These are phyloP conservation scores for Acacia pycnantha DNA, from an alignment of 331 rosid species.

Conservation along the genomic window DNA sequence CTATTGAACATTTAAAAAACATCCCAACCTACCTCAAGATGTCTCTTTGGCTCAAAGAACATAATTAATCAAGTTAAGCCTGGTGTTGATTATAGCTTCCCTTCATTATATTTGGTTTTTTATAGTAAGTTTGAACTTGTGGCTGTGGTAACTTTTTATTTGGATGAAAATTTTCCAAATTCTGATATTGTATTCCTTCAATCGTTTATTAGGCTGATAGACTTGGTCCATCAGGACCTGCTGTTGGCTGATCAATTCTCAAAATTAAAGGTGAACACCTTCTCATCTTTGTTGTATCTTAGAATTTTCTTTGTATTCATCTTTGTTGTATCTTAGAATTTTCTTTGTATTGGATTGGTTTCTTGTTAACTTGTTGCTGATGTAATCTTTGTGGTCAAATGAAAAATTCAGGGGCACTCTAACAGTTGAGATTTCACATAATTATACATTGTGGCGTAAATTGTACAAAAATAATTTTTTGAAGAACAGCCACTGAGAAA, in stretches of 20 bases:
- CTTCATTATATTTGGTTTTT: conserved; percentile 13
- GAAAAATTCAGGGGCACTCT: conserved; percentile 20
- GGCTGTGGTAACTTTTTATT: conserved; percentile 14
- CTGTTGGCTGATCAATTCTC: conserved; percentile 85
- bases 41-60: conserved; percentile 8
- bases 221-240: conserved; percentile 84
- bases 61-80: conserved; percentile 24
- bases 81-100: neutral
- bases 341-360: conserved; percentile 10
- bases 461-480: neutral
- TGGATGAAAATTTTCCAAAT: conserved; percentile 15
- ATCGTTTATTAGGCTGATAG: conserved; percentile 68
- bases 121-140: conserved; percentile 29
- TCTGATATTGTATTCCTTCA: conserved; percentile 25
- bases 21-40: conserved; percentile 10
- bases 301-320: conserved; percentile 11
- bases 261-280: conserved; percentile 68
- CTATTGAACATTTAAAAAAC: neutral
- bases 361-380: conserved; percentile 3
- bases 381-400: conserved; percentile 20
- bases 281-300: conserved; percentile 25
- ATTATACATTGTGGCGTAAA: neutral
- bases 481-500: too few relatives aligned
- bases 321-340: conserved; percentile 22
- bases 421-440: neutral